Percentiles rank a stretch among this genome's conserved stretches.
These are phyloP conservation scores for Aureobasidium melanogenum DNA, from an alignment of 2,329 filamentous ascomycete species.

Conservation along the genomic window DNA sequence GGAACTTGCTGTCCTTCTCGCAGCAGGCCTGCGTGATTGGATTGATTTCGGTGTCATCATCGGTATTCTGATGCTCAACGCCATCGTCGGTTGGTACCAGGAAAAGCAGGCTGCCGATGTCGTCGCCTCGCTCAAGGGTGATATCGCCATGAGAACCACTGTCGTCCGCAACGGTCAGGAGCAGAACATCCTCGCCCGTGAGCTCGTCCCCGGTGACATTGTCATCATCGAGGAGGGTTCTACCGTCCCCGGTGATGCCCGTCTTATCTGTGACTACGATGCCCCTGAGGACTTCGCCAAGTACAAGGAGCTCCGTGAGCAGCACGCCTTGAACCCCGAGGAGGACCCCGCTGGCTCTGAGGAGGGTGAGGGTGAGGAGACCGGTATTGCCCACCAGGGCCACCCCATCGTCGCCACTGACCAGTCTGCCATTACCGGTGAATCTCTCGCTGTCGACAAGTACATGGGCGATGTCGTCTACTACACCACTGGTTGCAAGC, in stretches of 20 bases:
- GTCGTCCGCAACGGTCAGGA: constrained; percentile 61
- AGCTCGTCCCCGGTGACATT: constrained; percentile 69
- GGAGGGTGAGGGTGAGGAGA: constrained; percentile 47
- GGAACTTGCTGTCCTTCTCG: constrained; percentile 66
- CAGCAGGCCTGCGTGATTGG: constrained; percentile 67
- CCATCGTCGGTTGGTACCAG: constrained; percentile 70
- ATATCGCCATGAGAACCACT: constrained; percentile 65
- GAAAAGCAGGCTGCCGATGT: constrained; percentile 74
- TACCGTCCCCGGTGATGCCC: constrained; percentile 60
- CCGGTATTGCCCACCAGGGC: constrained; percentile 53
- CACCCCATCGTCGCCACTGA: constrained; percentile 62
- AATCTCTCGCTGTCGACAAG: constrained; percentile 70
- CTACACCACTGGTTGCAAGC: constrained; percentile 76
- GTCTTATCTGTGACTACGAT: constrained; percentile 65
- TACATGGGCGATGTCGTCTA: constrained; percentile 69
- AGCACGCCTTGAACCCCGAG: constrained; percentile 44
- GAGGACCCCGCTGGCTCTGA: constrained; percentile 52
- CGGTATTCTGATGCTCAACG: constrained; percentile 66
- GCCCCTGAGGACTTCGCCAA: constrained; percentile 57
- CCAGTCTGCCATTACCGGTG: constrained; percentile 73
- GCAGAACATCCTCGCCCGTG: constrained; percentile 61
- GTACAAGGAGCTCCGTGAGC: constrained; percentile 55
- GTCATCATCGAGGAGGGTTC: constrained; percentile 65
- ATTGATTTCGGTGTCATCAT: constrained; percentile 71
- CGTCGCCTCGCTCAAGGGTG: constrained; percentile 65